Conservation (phyloP, 2,329 filamentous ascomycete genomes). For the Sarocladium oryzae region DNA sequence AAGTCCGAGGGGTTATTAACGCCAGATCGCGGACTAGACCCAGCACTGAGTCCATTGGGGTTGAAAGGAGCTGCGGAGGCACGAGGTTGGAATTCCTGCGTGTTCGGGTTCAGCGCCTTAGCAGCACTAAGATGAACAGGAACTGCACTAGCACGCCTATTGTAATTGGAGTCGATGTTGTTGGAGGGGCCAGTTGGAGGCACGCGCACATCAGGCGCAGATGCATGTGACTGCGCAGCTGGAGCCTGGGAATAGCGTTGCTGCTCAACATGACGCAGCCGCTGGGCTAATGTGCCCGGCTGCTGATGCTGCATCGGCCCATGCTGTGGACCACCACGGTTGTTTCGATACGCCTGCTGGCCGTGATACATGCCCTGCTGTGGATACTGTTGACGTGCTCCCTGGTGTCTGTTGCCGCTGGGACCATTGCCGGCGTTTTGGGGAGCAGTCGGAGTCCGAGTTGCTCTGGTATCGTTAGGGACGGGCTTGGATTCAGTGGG, state of each 20-base stretch:
- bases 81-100: constrained; percentile 78
- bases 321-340: constrained; percentile 38
- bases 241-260: constrained; percentile 41
- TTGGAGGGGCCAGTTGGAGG: constrained; percentile 70
- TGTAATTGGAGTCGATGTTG: constrained; percentile 43
- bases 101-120: constrained; percentile 56
- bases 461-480: constrained; percentile 18
- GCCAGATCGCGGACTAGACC: constrained; percentile 64
- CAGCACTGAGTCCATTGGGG: constrained; percentile 58
- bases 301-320: constrained; percentile 29
- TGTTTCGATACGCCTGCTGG: constrained; percentile 42
- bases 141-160: constrained; percentile 46
- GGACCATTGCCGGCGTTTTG: constrained; percentile 21
- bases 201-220: constrained; percentile 59
- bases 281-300: constrained; percentile 41
- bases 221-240: constrained; percentile 40
- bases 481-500: constrained; percentile 23
- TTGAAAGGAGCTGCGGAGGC: constrained; percentile 76
- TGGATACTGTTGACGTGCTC: constrained; percentile 42
- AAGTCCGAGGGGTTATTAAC: constrained; percentile 42
- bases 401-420: constrained; percentile 35
- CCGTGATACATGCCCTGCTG: constrained; percentile 31
- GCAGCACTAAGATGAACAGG: constrained; percentile 41
- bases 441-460: constrained; percentile 28
- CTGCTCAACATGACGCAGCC: constrained; percentile 46